These are phyloP conservation scores for Yamadazyma tumulicola DNA, from an alignment of 805 yeast species.

Conservation along the genomic window DNA sequence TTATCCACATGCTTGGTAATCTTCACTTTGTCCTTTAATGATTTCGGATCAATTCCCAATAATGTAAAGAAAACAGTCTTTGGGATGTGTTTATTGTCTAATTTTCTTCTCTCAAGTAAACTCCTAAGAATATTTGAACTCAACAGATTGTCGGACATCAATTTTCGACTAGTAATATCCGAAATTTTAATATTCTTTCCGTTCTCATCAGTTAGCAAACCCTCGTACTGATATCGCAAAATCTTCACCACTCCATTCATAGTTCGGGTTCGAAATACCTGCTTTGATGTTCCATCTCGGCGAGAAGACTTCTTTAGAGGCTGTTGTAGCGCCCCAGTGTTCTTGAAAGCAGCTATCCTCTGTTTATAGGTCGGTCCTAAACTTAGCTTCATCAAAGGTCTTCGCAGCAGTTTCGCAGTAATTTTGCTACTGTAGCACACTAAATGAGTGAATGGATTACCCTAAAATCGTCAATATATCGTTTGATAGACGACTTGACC, in stretches of 20 bases:
- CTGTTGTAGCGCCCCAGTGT: no score
- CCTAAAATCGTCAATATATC: constrained; percentile 45
- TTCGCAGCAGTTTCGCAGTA: no score
- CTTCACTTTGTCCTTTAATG: constrained; percentile 53
- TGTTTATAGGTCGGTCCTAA: no score
- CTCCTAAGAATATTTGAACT: constrained; percentile 27
- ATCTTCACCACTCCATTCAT: constrained; percentile 23
- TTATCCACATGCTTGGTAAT: constrained; percentile 53
- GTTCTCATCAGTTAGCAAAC: constrained; percentile 18
- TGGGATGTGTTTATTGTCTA: constrained; percentile 31
- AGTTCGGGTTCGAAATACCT: constrained; percentile 9
- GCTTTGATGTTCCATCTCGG: no score
- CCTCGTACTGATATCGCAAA: constrained; percentile 29
- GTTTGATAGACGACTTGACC: constrained; percentile 45
- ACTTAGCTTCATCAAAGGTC: no score
- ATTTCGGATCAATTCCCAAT: constrained; percentile 57
- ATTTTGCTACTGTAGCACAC: not conserved
- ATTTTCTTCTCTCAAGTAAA: constrained; percentile 21
- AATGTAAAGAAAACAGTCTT: constrained; percentile 48
- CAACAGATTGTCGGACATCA: constrained; percentile 17
- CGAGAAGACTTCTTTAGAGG: no score
- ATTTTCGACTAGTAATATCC: constrained; percentile 20
- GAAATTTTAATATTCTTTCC: constrained; percentile 25
- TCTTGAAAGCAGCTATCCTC: no score
- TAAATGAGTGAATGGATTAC: constrained; percentile 45